These are phyloP conservation scores for Pyrenochaeta sp. DNA, from an alignment of 2,329 filamentous ascomycete genomes.

Conservation along the genomic window DNA sequence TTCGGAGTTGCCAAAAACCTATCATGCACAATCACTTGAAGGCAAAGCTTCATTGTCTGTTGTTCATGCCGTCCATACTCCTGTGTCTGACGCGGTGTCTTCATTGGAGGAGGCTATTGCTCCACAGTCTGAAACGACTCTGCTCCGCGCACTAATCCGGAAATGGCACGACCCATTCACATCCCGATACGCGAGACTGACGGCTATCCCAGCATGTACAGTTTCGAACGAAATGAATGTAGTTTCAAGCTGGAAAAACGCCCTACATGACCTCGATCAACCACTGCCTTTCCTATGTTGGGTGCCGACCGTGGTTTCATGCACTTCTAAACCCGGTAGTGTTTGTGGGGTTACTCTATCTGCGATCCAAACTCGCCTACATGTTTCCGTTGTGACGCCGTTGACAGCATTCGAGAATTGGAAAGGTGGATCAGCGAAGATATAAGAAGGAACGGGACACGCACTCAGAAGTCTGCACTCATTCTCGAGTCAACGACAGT, in stretches of 20 bases:
- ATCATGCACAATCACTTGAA: constrained; percentile 4
- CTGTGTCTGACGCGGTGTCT: neutral
- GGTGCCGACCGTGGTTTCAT: constrained; percentile 16
- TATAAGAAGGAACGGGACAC: constrained; percentile 21
- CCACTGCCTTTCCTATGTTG: constrained; percentile 11
- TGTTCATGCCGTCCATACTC: neutral
- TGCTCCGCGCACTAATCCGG: constrained; percentile 7
- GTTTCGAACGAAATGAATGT: constrained; percentile 31
- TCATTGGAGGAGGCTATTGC: constrained; percentile 11
- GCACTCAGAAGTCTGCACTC: constrained; percentile 19
- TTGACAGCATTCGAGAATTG: constrained; percentile 12
- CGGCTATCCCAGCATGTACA: constrained; percentile 12
- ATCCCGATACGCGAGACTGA: constrained; percentile 17
- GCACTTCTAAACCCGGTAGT: constrained; percentile 1
- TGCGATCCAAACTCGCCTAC: constrained; percentile 2
- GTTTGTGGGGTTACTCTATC: constrained; percentile 13
- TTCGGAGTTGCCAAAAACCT: neutral
- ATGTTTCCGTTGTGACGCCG: constrained; percentile 6
- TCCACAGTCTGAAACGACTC: constrained; percentile 14
- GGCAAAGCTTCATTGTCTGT: constrained; percentile 5
- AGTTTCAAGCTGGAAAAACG: constrained; percentile 7
- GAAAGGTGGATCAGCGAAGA: constrained; percentile 1
- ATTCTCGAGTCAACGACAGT: constrained; percentile 26
- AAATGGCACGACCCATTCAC: constrained; percentile 6
- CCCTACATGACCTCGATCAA: constrained; percentile 16